Conservation (phyloP, 805 yeast genomes). For the Cyberlindnera suaveolens region DNA sequence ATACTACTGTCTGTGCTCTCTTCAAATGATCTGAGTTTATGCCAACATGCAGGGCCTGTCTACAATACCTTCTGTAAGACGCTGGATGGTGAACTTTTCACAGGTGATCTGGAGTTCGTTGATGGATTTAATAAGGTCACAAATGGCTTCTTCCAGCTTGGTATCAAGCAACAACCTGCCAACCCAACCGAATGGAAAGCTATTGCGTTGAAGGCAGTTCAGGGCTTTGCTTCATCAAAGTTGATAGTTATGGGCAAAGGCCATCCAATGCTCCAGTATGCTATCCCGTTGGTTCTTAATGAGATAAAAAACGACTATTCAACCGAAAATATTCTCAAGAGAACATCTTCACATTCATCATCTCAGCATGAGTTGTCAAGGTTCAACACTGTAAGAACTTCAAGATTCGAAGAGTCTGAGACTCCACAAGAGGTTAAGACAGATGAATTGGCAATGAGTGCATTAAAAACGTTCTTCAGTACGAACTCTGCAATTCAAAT, state of each 20-base stretch:
- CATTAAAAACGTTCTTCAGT: slow-evolving; percentile 57
- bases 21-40: slow-evolving; percentile 55
- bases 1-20: slow-evolving; percentile 48
- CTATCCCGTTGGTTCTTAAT: slow-evolving; percentile 15
- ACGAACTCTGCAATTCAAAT: slow-evolving; percentile 59
- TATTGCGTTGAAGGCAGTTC: slow-evolving; percentile 40
- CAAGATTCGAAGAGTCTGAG: slow-evolving; percentile 4
- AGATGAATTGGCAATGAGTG: slow-evolving; percentile 28
- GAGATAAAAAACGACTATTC: slow-evolving; percentile 18
- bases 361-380: slow-evolving; percentile 21
- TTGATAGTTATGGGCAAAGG: slow-evolving; percentile 12
- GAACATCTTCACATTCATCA: slow-evolving; percentile 15
- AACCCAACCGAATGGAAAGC: slow-evolving; percentile 30
- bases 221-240: slow-evolving; percentile 28
- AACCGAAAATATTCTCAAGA: slow-evolving; percentile 19
- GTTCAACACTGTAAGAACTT: slow-evolving; percentile 14
- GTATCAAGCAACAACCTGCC: slow-evolving; percentile 15
- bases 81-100: slow-evolving; percentile 56
- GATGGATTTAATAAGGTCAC: slow-evolving; percentile 36
- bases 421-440: slow-evolving; percentile 17
- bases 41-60: slow-evolving; percentile 45
- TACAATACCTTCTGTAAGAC: slow-evolving; percentile 42
- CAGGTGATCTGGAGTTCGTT: slow-evolving; percentile 58
- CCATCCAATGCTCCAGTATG: slow-evolving; percentile 10
- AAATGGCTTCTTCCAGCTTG: slow-evolving; percentile 20